These are phyloP conservation scores for Fusarium setosum DNA, from an alignment of 2,329 filamentous ascomycete species.

Conservation along the genomic window DNA sequence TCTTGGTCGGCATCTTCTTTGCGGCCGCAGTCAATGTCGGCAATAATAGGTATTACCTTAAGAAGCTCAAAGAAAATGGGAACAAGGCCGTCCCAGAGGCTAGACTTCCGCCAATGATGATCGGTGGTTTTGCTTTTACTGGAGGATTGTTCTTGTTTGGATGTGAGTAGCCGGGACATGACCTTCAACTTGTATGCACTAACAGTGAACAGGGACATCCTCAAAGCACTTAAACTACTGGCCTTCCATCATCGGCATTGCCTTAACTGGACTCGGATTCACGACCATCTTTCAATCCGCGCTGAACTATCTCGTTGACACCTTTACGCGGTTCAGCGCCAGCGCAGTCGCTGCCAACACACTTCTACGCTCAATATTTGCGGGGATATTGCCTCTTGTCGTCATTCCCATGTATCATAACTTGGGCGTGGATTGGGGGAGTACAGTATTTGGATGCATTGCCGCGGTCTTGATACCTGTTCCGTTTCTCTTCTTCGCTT, in stretches of 20 bases:
- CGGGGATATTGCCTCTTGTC: no score
- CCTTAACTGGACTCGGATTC: constrained; percentile 1
- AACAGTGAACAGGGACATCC: no score
- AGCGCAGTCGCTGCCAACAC: constrained; percentile 6
- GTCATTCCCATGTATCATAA: no score
- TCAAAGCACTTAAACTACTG: not conserved
- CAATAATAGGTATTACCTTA: constrained; percentile 73
- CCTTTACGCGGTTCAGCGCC: not conserved
- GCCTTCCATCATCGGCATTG: constrained; percentile 5
- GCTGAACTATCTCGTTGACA: constrained; percentile 9
- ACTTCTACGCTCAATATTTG: not conserved
- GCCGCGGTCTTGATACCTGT: no score
- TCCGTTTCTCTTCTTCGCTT: no score
- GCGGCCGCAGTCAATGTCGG: constrained; percentile 68
- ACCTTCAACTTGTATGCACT: no score
- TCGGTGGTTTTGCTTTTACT: constrained; percentile 44
- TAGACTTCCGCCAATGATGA: constrained; percentile 62
- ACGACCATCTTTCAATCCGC: constrained; percentile 12
- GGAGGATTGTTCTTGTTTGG: no score
- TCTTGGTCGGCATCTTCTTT: constrained; percentile 68
- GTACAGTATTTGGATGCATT: no score
- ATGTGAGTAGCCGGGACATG: no score
- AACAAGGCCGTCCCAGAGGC: constrained; percentile 64
- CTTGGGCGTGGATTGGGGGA: no score
- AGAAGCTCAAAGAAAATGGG: constrained; percentile 60